These are phyloP conservation scores for Coffea humblotiana DNA, from an alignment of 305 asterid species.

Conservation along the genomic window DNA sequence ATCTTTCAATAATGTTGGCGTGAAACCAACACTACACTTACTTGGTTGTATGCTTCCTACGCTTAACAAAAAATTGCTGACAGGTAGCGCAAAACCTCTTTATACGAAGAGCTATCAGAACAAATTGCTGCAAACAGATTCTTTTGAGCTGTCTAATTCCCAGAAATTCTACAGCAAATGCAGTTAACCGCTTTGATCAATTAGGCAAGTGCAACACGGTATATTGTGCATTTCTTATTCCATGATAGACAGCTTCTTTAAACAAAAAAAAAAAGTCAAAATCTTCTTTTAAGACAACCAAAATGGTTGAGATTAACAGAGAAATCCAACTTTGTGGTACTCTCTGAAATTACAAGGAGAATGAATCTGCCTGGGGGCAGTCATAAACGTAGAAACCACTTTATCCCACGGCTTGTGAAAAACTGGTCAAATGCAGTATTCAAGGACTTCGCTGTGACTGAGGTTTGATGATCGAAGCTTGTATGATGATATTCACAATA, in stretches of 20 bases:
- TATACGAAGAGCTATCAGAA: neutral
- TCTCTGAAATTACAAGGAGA: too few relatives aligned
- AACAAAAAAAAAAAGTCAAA: neutral
- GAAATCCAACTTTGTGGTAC: too few relatives aligned
- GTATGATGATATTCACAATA: slow-evolving; percentile 42
- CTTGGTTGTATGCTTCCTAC: too few relatives aligned
- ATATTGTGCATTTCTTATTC: neutral
- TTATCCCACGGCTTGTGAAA: neutral
- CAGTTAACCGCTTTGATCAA: too few relatives aligned
- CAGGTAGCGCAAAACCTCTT: neutral
- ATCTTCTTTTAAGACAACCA: neutral
- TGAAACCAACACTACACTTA: too few relatives aligned
- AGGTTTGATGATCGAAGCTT: slow-evolving; percentile 21
- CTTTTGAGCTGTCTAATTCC: too few relatives aligned
- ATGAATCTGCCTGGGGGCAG: too few relatives aligned
- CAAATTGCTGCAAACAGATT: neutral
- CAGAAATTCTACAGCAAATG: too few relatives aligned
- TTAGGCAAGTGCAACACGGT: too few relatives aligned
- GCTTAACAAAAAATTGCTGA: neutral
- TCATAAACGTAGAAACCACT: too few relatives aligned
- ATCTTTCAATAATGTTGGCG: neutral
- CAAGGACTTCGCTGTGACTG: neutral
- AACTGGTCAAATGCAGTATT: neutral
- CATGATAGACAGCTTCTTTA: neutral
- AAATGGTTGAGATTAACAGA: neutral